Conservation (phyloP, 768 basidiomycete genomes). For the Leccinellum rugosiceps region DNA sequence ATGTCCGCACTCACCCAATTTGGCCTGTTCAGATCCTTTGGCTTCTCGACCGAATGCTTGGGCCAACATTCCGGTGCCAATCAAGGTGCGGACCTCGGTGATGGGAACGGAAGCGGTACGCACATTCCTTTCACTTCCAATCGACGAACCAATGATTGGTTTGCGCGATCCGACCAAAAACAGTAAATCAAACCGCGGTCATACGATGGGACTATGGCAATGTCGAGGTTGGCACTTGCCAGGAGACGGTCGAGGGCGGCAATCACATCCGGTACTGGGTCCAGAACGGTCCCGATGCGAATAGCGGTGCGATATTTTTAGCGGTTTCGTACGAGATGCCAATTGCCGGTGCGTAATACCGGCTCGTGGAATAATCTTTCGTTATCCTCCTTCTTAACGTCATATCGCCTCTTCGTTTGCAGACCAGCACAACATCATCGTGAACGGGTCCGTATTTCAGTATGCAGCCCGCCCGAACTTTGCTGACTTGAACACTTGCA, state of each 20-base stretch:
- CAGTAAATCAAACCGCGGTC: slow-evolving; percentile 81
- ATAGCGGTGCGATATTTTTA: slow-evolving; percentile 75
- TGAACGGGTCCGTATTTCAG: slow-evolving; percentile 51
- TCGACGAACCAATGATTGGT: background rate
- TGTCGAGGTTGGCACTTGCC: slow-evolving; percentile 76
- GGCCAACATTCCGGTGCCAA: slow-evolving; percentile 71
- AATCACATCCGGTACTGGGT: slow-evolving; percentile 88
- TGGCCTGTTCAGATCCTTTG: slow-evolving; percentile 47
- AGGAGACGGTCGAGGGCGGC: slow-evolving; percentile 83
- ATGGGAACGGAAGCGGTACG: slow-evolving; percentile 72
- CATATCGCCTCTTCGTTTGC: background rate
- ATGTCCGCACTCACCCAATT: background rate
- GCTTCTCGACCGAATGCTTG: slow-evolving; percentile 75
- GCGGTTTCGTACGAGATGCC: slow-evolving; percentile 73
- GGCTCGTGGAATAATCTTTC: slow-evolving; percentile 3
- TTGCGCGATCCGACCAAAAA: background rate
- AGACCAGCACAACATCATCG: slow-evolving; percentile 69
- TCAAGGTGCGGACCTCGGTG: slow-evolving; percentile 79
- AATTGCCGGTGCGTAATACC: slow-evolving; percentile 45
- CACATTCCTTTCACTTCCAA: slow-evolving; percentile 23
- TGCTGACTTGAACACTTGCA: background rate
- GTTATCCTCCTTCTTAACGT: background rate
- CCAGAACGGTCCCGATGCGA: slow-evolving; percentile 61
- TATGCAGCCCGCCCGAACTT: background rate
- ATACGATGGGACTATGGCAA: slow-evolving; percentile 85